phyloP scores from a whole-genome alignment of 139 green algal genomes.

The Chlamydomonas incerta region DNA sequence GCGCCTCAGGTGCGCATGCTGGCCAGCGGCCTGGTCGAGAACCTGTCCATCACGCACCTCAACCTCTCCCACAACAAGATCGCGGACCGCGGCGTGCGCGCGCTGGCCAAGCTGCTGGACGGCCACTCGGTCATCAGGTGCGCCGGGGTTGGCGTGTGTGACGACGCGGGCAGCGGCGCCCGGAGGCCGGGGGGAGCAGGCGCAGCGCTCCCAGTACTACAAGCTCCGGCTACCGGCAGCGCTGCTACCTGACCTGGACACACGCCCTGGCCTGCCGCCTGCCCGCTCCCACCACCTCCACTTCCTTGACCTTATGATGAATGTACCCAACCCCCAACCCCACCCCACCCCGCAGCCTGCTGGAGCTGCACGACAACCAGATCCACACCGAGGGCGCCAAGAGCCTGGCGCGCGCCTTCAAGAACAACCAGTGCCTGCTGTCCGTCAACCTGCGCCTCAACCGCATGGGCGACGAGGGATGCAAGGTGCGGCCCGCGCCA shows the following conservation, averaged over 20 bases:
- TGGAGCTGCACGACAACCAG: constrained; percentile 82
- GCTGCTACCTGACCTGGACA: too few relatives aligned
- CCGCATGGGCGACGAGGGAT: constrained; percentile 81
- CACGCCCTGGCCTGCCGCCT: too few relatives aligned
- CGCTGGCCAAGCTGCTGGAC: constrained; percentile 84
- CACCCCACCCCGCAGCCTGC: constrained; percentile 3
- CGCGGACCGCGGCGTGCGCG: constrained; percentile 69
- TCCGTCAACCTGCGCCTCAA: constrained; percentile 78
- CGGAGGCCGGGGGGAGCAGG: too few relatives aligned
- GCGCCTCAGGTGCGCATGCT: constrained; percentile 75
- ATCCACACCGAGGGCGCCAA: constrained; percentile 81
- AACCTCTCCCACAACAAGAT: constrained; percentile 87
- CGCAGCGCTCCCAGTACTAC: too few relatives aligned
- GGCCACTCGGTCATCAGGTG: constrained; percentile 59
- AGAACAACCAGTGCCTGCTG: constrained; percentile 59
- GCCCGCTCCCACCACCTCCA: too few relatives aligned
- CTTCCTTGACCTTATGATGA: too few relatives aligned
- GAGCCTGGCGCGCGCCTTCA: constrained; percentile 74
- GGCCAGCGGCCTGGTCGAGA: constrained; percentile 81
- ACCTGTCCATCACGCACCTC: constrained; percentile 85
- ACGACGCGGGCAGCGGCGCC: too few relatives aligned
- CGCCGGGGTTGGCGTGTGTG: too few relatives aligned
- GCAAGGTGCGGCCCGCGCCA: constrained; percentile 2
- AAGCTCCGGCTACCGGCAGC: too few relatives aligned
- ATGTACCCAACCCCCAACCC: too few relatives aligned